Conservation (phyloP, 345 rosid genomes). For the Passiflora organensis region DNA sequence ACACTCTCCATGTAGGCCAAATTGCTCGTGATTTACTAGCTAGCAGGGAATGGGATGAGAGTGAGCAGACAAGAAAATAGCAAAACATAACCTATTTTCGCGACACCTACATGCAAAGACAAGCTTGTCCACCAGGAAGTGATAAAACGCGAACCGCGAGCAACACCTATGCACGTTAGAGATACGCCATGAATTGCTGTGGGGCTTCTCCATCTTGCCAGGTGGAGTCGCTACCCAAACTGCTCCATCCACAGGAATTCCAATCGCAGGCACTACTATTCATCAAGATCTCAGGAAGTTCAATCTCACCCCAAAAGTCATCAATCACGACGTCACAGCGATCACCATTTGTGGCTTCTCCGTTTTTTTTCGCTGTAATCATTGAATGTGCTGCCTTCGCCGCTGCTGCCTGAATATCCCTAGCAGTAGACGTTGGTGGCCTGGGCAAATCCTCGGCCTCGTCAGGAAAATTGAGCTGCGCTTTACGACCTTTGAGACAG, state of each 20-base stretch:
- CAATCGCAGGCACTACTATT: constrained; percentile 11
- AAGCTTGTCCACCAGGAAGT: neutral
- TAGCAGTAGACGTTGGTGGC: constrained; percentile 53
- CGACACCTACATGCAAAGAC: neutral
- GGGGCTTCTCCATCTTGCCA: constrained; percentile 48
- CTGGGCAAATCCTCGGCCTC: constrained; percentile 55
- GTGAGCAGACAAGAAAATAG: neutral
- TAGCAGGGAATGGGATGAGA: neutral
- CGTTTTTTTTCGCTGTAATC: constrained; percentile 19
- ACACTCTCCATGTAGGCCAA: neutral
- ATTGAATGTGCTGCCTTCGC: constrained; percentile 57
- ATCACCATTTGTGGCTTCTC: neutral
- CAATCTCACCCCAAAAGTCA: constrained; percentile 77
- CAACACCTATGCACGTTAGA: constrained; percentile 15
- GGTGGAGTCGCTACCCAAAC: constrained; percentile 31
- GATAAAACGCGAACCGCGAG: neutral
- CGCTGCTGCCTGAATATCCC: constrained; percentile 76
- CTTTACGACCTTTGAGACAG: constrained; percentile 66
- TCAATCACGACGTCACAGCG: constrained; percentile 23
- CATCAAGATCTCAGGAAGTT: constrained; percentile 54
- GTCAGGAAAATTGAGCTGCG: constrained; percentile 77
- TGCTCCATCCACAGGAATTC: constrained; percentile 35
- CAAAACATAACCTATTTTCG: neutral
- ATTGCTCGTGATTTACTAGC: neutral
- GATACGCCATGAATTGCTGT: constrained; percentile 44